These are phyloP conservation scores for Pythium phragmitis DNA, from an alignment of 352 stramenopile species.

Conservation along the genomic window DNA sequence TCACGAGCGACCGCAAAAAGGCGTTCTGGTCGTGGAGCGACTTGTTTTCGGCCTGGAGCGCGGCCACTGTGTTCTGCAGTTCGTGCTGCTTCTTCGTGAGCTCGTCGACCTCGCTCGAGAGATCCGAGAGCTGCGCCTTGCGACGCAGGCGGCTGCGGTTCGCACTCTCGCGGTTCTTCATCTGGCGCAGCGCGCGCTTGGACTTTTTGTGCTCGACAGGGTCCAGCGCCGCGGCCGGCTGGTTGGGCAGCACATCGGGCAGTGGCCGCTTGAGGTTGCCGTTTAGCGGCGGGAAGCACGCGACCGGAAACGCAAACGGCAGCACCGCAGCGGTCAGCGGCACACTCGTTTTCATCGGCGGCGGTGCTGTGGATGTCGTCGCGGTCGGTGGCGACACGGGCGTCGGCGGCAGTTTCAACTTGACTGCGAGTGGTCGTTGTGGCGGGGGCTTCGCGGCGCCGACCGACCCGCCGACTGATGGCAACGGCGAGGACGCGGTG, in stretches of 20 bases:
- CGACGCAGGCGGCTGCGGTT: slow-evolving; percentile 76
- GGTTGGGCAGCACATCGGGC: slow-evolving; percentile 40
- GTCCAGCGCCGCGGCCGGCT: slow-evolving; percentile 15
- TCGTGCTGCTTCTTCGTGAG: slow-evolving; percentile 70
- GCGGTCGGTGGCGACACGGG: slow-evolving; percentile 7
- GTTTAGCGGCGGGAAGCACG: slow-evolving; percentile 51
- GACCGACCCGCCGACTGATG: not conserved
- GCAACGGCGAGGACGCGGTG: not conserved
- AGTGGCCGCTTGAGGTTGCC: slow-evolving; percentile 58
- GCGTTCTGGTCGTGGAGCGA: slow-evolving; percentile 75
- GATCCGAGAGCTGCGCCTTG: slow-evolving; percentile 66
- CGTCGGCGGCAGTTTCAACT: not conserved
- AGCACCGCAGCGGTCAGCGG: slow-evolving; percentile 23
- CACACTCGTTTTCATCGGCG: not conserved
- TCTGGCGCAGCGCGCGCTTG: slow-evolving; percentile 81
- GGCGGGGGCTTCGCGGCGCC: not conserved
- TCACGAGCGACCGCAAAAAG: slow-evolving; percentile 75
- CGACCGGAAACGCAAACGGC: slow-evolving; percentile 63
- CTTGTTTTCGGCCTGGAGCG: slow-evolving; percentile 74
- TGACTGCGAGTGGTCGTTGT: not conserved
- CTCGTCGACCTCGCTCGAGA: slow-evolving; percentile 57
- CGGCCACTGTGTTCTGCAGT: slow-evolving; percentile 65
- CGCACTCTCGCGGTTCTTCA: slow-evolving; percentile 87
- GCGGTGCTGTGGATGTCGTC: not conserved
- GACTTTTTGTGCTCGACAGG: slow-evolving; percentile 52